A percentile compares a stretch with the other conserved stretches of the same genome.
These are phyloP conservation scores for Hymenoscyphus repandus DNA, from an alignment of 2,329 filamentous ascomycete genomes.

Conservation along the genomic window DNA sequence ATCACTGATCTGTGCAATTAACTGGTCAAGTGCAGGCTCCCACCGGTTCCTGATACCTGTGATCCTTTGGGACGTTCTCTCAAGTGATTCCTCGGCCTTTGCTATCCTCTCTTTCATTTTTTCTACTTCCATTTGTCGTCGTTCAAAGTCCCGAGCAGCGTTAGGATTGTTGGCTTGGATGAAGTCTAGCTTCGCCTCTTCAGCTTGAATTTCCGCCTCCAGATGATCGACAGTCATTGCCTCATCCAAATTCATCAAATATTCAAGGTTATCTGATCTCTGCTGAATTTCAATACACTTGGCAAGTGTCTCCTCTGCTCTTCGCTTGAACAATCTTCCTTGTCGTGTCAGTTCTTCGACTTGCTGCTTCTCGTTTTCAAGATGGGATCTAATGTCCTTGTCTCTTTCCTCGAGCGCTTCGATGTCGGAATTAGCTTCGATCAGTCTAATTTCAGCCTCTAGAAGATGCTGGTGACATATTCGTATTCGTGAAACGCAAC, in stretches of 20 bases:
- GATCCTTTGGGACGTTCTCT: constrained; percentile 53
- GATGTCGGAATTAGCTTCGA: constrained; percentile 82
- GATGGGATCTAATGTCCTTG: constrained; percentile 46
- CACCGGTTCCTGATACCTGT: constrained; percentile 62
- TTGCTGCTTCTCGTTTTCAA: constrained; percentile 42
- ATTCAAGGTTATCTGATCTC: constrained; percentile 30
- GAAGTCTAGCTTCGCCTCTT: constrained; percentile 70
- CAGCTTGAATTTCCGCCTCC: constrained; percentile 66
- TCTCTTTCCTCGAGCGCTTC: constrained; percentile 64
- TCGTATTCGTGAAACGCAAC: constrained; percentile 57
- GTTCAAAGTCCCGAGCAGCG: constrained; percentile 72
- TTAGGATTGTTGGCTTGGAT: constrained; percentile 73
- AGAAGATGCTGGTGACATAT: constrained; percentile 58
- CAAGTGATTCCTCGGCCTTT: constrained; percentile 49
- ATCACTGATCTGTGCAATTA: constrained; percentile 77
- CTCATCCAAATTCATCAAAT: constrained; percentile 40
- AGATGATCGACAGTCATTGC: constrained; percentile 58
- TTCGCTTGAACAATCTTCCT: constrained; percentile 34
- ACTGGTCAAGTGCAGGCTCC: constrained; percentile 76
- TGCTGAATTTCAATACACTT: constrained; percentile 31
- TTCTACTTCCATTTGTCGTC: constrained; percentile 65
- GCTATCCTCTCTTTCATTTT: constrained; percentile 55
- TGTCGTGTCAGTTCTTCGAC: constrained; percentile 36
- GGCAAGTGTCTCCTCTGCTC: constrained; percentile 36
- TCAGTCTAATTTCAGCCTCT: constrained; percentile 62